These are phyloP conservation scores for Domatiomyces catenatus DNA, from an alignment of 2,329 filamentous ascomycete species.

Conservation along the genomic window DNA sequence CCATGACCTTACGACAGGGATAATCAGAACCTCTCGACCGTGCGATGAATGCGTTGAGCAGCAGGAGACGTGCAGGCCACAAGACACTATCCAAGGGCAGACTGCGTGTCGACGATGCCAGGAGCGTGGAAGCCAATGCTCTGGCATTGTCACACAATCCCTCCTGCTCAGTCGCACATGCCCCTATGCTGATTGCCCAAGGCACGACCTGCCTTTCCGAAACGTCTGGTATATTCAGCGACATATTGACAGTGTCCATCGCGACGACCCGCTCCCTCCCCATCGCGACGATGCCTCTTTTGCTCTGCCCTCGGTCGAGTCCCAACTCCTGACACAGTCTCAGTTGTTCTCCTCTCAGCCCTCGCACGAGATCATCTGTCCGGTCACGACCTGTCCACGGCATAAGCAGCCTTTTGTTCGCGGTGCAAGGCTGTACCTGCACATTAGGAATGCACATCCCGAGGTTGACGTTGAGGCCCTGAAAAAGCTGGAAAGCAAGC, in stretches of 20 bases:
- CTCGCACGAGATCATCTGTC: slow-evolving; percentile 7
- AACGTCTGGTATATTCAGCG: slow-evolving; percentile 11
- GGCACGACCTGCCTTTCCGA: slow-evolving; percentile 11
- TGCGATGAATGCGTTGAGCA: slow-evolving; percentile 3
- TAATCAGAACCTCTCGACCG: slow-evolving; percentile 6
- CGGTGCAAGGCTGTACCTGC: slow-evolving; percentile 12
- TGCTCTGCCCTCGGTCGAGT: neutral
- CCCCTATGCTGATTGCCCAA: slow-evolving; percentile 9
- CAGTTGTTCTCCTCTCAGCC: neutral
- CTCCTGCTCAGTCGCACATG: slow-evolving; percentile 2
- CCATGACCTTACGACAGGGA: neutral
- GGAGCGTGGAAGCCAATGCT: slow-evolving; percentile 2
- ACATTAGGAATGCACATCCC: slow-evolving; percentile 15
- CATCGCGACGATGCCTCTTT: neutral
- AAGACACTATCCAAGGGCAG: neutral
- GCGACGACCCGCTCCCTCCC: neutral
- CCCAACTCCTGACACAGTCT: neutral
- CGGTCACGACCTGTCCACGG: slow-evolving; percentile 10
- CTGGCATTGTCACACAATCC: slow-evolving; percentile 3
- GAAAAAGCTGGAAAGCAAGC: slow-evolving; percentile 7
- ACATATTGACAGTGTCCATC: slow-evolving; percentile 10
- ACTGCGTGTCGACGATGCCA: slow-evolving; percentile 5
- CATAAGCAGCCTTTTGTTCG: slow-evolving; percentile 6
- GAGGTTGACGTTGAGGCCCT: slow-evolving; percentile 14
- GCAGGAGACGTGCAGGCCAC: slow-evolving; percentile 4